These are phyloP conservation scores for Colletotrichum spinosum DNA, from an alignment of 2,329 filamentous ascomycete genomes.

Conservation along the genomic window DNA sequence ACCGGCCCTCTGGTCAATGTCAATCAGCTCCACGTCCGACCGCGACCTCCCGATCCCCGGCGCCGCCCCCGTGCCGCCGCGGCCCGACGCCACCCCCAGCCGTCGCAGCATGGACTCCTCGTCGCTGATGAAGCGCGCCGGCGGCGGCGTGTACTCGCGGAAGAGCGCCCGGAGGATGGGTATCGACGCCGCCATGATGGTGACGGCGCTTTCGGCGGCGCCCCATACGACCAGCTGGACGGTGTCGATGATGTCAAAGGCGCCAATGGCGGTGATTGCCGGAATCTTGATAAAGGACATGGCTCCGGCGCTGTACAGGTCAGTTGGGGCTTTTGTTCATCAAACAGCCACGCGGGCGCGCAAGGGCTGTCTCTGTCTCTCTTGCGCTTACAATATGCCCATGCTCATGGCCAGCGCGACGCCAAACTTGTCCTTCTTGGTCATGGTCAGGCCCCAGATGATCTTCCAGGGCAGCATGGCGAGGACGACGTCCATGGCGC, in stretches of 20 bases:
- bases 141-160: slow-evolving; percentile 15
- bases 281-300: slow-evolving; percentile 47
- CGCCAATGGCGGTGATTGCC: slow-evolving; percentile 40
- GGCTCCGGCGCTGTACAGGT: slow-evolving; percentile 43
- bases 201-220: slow-evolving; percentile 43
- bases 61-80: background rate
- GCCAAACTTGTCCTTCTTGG: slow-evolving; percentile 53
- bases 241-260: slow-evolving; percentile 40
- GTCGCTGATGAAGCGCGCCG: slow-evolving; percentile 20
- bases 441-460: slow-evolving; percentile 54
- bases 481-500: slow-evolving; percentile 52
- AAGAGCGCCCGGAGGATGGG: slow-evolving; percentile 47
- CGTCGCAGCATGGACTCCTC: slow-evolving; percentile 28
- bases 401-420: slow-evolving; percentile 55
- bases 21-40: slow-evolving; percentile 16
- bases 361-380: background rate
- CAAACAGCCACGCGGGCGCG: background rate
- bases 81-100: background rate
- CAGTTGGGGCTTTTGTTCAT: background rate
- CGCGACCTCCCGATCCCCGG: background rate
- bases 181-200: slow-evolving; percentile 49
- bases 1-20: background rate
- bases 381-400: slow-evolving; percentile 51
- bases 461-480: slow-evolving; percentile 55
- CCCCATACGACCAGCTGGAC: slow-evolving; percentile 45